Evolutionary conservation across 176 grass and related monocot genomes (phyloP).

Genomic region (Neostapfia colusana): DNA sequence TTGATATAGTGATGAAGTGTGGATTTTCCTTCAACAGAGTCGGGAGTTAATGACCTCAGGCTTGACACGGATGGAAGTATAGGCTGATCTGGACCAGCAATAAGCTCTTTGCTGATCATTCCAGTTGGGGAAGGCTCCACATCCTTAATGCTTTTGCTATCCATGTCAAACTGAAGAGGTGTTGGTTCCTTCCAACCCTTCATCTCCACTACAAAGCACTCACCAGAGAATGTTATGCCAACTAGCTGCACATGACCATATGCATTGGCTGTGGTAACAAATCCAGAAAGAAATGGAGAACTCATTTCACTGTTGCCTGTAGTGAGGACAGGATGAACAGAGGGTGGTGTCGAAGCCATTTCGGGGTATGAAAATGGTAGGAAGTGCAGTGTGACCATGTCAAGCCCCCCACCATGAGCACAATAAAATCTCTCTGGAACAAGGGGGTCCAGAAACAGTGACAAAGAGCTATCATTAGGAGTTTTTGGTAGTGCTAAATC

Average conservation of each 20-base stretch:
- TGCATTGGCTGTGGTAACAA: constrained; percentile 66
- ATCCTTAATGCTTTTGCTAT: constrained; percentile 49
- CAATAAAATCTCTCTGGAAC: constrained; percentile 86
- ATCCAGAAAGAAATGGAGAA: constrained; percentile 66
- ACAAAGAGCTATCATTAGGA: constrained; percentile 43
- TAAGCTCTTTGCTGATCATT: constrained; percentile 77
- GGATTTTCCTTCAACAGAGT: constrained; percentile 87
- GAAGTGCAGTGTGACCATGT: constrained; percentile 73
- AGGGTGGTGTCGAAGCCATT: constrained; percentile 69
- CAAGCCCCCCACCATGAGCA: constrained; percentile 90
- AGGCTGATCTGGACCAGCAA: constrained; percentile 67
- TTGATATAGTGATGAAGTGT: constrained; percentile 94
- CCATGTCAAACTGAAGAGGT: constrained; percentile 53
- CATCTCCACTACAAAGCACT: constrained; percentile 89
- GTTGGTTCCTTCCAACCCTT: constrained; percentile 81
- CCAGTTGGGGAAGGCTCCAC: constrained; percentile 47
- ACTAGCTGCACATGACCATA: constrained; percentile 81
- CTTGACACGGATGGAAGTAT: constrained; percentile 64
- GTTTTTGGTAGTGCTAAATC: constrained; percentile 72
- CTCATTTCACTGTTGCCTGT: constrained; percentile 51
- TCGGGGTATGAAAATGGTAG: constrained; percentile 75
- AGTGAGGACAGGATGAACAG: constrained; percentile 73
- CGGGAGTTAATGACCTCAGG: constrained; percentile 62
- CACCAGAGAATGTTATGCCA: constrained; percentile 63
- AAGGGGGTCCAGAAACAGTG: constrained; percentile 80